A percentile compares a stretch with the other conserved stretches of the same genome.
Evolutionary conservation across 2,329 filamentous ascomycete species (phyloP).

Genomic region (Capronia coronata): DNA sequence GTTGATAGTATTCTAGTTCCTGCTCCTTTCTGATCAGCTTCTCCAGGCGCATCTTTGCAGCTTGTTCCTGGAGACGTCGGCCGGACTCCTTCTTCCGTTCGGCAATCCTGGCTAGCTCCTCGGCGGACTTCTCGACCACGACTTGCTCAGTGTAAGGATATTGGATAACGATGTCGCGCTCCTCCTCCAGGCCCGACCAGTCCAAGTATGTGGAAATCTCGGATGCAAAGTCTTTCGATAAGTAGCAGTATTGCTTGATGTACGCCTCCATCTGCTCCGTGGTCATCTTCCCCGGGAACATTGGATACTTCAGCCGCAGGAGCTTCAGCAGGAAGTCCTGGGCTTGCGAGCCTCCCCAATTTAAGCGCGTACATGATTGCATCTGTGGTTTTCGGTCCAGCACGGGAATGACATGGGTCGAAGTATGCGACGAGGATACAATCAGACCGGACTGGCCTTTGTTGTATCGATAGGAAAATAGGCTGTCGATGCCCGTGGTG

Average conservation of each 20-base stretch:
- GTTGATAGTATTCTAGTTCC: slow-evolving; percentile 87
- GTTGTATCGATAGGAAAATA: slow-evolving; percentile 94
- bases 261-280: slow-evolving; percentile 81
- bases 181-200: slow-evolving; percentile 77
- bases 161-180: slow-evolving; percentile 81
- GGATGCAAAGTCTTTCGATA: slow-evolving; percentile 73
- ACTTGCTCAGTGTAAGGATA: slow-evolving; percentile 91
- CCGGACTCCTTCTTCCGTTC: slow-evolving; percentile 95
- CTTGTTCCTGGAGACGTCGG: slow-evolving; percentile 84
- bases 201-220: slow-evolving; percentile 75
- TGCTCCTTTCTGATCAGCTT: slow-evolving; percentile 94
- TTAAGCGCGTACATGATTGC: slow-evolving; percentile 76
- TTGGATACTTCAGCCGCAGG: slow-evolving; percentile 76
- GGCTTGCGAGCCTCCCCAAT: slow-evolving; percentile 88
- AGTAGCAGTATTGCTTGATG: slow-evolving; percentile 80
- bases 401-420: slow-evolving; percentile 92
- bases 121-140: slow-evolving; percentile 83
- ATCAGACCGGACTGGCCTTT: slow-evolving; percentile 80
- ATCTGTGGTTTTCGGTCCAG: slow-evolving; percentile 78
- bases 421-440: slow-evolving; percentile 84
- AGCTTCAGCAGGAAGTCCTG: slow-evolving; percentile 89
- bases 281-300: slow-evolving; percentile 79
- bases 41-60: slow-evolving; percentile 92
- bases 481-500: slow-evolving; percentile 89
- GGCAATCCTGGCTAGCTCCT: slow-evolving; percentile 81